A percentile compares a stretch with the other conserved stretches of the same genome.
Evolutionary conservation across 2,329 filamentous ascomycete genomes (phyloP).

Genomic region (Aspergillus phoenicis): DNA sequence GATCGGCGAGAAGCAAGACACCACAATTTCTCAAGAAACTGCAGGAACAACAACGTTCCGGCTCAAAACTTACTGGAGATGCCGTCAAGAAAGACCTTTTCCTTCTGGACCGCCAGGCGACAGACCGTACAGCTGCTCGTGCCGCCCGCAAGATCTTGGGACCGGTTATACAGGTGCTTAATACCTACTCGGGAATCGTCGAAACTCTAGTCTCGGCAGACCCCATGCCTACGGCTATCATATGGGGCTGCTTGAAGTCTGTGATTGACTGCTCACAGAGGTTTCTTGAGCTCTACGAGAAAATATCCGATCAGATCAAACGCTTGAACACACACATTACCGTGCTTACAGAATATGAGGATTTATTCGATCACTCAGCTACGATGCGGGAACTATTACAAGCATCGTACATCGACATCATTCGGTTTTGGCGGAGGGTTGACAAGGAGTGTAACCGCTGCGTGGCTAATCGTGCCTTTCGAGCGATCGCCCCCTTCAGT

Average conservation of each 20-base stretch:
- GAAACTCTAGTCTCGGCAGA: not conserved
- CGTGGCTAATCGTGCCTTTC: conserved; percentile 1
- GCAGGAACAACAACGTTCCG: not conserved
- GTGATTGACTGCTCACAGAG: not conserved
- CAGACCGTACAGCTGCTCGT: not conserved
- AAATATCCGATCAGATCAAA: not conserved
- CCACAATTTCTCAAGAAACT: not conserved
- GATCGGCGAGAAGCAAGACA: conserved; percentile 5
- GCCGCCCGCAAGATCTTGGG: not conserved
- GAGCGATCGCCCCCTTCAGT: not conserved
- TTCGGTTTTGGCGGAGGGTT: not conserved
- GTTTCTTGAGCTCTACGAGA: not conserved
- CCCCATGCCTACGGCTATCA: not conserved
- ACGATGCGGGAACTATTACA: not conserved
- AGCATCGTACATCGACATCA: not conserved
- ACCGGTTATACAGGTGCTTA: not conserved
- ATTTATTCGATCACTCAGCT: not conserved
- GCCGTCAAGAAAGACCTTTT: not conserved
- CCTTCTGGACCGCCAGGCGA: not conserved
- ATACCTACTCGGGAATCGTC: not conserved
- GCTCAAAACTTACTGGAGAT: not conserved
- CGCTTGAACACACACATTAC: not conserved
- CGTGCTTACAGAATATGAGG: conserved; percentile 2
- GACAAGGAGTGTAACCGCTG: conserved; percentile 1
- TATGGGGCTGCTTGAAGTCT: not conserved